Evolutionary conservation across 2,329 filamentous ascomycete genomes (phyloP), one percentile per base, ranked within the genome.

Genomic region (Trichophyton schoenleinii): DNA sequence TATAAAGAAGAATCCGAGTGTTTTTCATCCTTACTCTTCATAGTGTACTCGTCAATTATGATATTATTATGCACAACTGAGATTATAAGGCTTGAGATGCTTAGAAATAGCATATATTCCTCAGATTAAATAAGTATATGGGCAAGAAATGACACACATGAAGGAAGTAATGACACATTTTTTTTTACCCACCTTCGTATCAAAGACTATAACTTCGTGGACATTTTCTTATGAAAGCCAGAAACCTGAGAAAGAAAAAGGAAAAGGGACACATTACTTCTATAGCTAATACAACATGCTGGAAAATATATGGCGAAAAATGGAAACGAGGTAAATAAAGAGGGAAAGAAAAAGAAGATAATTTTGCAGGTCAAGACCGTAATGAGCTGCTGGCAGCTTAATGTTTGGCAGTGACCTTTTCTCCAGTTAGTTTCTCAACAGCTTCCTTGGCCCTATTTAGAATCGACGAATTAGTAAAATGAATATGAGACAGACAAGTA

Each of bases 341-440:
- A 57, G 7, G 18, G 28, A 57, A 57, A 57, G 34, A 13, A 57
- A 20, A 13, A 28, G 28, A 61, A 31, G 4, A 22, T 42, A n/a
- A 8, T 61, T 25, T 70, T 68, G 65, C 66, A 58, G 68, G 69
- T 71, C 71, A 69, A 70, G n/a, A 48, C 20, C 8, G 34, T 38
- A 13, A 38, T 11, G 3, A 18, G 18, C 18, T 48, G 6, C 6
- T 22, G 20, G 6, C n/a, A 22, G 71, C 75, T 73, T 82, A 85
- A 75, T 86, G 83, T 78, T 86, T 86, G 48, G 83, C 83, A 64
- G 82, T 85, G 68, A 85, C 83, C 63, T 74, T 69, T 41, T 86
- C 83, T 68, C 83, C 83, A 44, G 83, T 86, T 68, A 83, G 72
- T 75, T 83, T 84, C 76, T 85, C 83, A 65, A 86, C 83, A 68